These are phyloP conservation scores for Aschersonia sp. DNA, from an alignment of 2,329 filamentous ascomycete genomes.

Conservation along the genomic window DNA sequence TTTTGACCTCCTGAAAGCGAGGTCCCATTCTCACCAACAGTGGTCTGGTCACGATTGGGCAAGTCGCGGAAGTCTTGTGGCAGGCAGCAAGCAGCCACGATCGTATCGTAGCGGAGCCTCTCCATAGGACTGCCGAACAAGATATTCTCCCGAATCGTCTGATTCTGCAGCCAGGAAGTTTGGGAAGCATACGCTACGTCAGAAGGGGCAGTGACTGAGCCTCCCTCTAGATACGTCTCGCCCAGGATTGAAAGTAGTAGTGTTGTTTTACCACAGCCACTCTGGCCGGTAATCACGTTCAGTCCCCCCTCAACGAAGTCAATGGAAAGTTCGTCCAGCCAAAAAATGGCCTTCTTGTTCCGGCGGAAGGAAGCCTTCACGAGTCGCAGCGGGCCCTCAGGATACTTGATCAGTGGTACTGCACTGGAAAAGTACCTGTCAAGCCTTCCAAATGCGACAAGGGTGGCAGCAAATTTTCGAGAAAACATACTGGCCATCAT, in stretches of 20 bases:
- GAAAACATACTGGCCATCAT: constrained; percentile 30
- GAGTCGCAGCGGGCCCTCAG: constrained; percentile 33
- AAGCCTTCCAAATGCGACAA: constrained; percentile 33
- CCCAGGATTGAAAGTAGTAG: constrained; percentile 38
- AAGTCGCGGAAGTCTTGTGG: constrained; percentile 35
- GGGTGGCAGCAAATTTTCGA: constrained; percentile 18
- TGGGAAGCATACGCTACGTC: constrained; percentile 44
- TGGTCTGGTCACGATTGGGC: constrained; percentile 32
- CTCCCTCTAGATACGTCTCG: constrained; percentile 35
- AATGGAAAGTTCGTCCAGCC: constrained; percentile 30
- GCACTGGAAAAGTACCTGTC: constrained; percentile 40
- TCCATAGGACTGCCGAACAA: constrained; percentile 38
- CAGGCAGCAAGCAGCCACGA: constrained; percentile 41
- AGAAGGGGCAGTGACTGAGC: constrained; percentile 30
- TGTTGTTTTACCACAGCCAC: constrained; percentile 43
- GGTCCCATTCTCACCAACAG: constrained; percentile 39
- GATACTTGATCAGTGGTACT: constrained; percentile 30
- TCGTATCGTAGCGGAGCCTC: constrained; percentile 34
- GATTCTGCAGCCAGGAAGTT: constrained; percentile 42
- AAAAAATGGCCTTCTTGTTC: constrained; percentile 34
- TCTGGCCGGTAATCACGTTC: constrained; percentile 38
- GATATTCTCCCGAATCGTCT: constrained; percentile 39
- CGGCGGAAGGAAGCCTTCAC: constrained; percentile 31
- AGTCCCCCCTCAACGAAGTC: constrained; percentile 38
- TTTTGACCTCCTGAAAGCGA: constrained; percentile 43